Percentiles rank a stretch among this genome's conserved stretches.
Evolutionary conservation across 2,329 filamentous ascomycete genomes (phyloP).

Genomic region (Diaporthe sp.): DNA sequence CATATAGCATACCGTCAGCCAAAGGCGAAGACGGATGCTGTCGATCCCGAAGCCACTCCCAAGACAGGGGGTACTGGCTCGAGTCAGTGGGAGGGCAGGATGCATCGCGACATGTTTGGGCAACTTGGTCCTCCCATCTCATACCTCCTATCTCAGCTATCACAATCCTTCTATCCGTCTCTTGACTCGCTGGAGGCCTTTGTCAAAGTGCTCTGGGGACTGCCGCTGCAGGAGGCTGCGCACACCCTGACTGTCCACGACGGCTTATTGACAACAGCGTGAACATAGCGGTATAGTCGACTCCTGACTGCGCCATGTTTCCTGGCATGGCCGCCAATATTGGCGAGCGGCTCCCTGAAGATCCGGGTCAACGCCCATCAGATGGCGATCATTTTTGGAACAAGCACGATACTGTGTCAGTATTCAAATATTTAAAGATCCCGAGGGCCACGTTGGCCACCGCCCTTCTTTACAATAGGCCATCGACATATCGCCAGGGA

Average conservation of each 20-base stretch:
- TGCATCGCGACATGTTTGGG: slow-evolving; percentile 22
- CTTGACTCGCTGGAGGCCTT: neutral
- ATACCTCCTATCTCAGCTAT: neutral
- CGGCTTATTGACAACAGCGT: neutral
- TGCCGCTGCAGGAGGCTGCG: neutral
- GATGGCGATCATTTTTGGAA: neutral
- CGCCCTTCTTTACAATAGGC: too few species aligned
- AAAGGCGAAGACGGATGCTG: slow-evolving; percentile 10
- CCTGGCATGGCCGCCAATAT: neutral
- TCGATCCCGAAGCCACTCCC: slow-evolving; percentile 21
- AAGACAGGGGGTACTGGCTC: slow-evolving; percentile 11
- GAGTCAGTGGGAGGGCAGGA: slow-evolving; percentile 13
- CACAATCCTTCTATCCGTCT: neutral
- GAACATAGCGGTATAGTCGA: neutral
- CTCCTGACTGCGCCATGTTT: neutral
- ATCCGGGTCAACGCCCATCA: neutral
- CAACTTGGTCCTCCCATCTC: slow-evolving; percentile 1
- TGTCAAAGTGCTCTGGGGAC: neutral
- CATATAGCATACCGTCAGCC: too few species aligned
- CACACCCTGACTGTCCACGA: neutral
- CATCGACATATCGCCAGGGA: neutral
- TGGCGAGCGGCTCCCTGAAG: neutral
- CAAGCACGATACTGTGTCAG: neutral
- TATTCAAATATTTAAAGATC: neutral
- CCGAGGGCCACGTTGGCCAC: neutral